Percentiles rank a stretch among this genome's conserved stretches.
These are phyloP conservation scores for Fusarium globosum DNA, from an alignment of 2,329 filamentous ascomycete genomes.

Conservation along the genomic window DNA sequence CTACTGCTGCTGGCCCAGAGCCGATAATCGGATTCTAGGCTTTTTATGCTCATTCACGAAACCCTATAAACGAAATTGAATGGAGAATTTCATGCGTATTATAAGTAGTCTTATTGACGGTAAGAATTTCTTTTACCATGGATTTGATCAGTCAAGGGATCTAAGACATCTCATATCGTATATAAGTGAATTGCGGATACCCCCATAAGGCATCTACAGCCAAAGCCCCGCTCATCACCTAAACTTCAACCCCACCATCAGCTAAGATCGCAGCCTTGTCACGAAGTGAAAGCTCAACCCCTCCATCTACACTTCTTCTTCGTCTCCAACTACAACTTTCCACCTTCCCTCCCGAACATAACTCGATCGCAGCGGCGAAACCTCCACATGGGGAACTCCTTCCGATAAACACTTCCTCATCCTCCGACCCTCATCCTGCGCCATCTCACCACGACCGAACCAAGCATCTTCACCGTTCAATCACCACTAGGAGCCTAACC, in stretches of 20 bases:
- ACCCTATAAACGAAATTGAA: background rate
- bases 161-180: background rate
- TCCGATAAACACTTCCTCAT: background rate
- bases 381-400: background rate
- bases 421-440: background rate
- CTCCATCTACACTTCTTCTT: slow-evolving; percentile 39
- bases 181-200: background rate
- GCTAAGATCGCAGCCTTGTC: slow-evolving; percentile 45
- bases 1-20: background rate
- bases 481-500: slow-evolving; percentile 5
- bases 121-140: background rate
- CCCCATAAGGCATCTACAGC: slow-evolving; percentile 14
- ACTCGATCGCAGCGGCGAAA: slow-evolving; percentile 17
- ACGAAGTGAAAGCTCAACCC: slow-evolving; percentile 43
- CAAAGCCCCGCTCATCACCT: slow-evolving; percentile 29
- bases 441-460: background rate
- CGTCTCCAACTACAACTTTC: slow-evolving; percentile 2
- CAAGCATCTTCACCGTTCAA: slow-evolving; percentile 1
- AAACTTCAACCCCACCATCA: slow-evolving; percentile 38
- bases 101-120: too few relatives aligned
- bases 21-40: background rate
- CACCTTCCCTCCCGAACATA: slow-evolving; percentile 4
- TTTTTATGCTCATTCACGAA: background rate
- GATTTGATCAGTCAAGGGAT: background rate
- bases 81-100: background rate